A percentile compares a stretch with the other conserved stretches of the same genome.
phyloP scores from a whole-genome alignment of 2,329 filamentous ascomycete species.

The Ceratocystis huliohia region DNA sequence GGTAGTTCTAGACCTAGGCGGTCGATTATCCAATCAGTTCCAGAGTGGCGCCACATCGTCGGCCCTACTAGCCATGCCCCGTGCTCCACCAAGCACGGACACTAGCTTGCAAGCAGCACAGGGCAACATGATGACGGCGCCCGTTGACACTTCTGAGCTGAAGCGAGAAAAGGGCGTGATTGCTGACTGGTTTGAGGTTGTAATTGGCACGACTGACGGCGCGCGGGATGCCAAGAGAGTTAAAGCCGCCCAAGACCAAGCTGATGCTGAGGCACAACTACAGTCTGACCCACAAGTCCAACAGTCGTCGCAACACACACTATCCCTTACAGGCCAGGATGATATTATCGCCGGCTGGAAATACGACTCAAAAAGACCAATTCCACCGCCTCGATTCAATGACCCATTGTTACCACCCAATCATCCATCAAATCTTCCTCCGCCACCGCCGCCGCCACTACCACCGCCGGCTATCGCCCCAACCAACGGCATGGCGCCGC shows the following conservation, averaged over 20 bases:
- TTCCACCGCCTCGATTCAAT: constrained; percentile 14
- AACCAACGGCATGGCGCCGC: constrained; percentile 46
- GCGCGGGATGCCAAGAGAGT: constrained; percentile 27
- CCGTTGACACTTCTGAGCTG: constrained; percentile 77
- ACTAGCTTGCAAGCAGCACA: constrained; percentile 35
- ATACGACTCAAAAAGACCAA: constrained; percentile 16
- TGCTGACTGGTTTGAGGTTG: constrained; percentile 69
- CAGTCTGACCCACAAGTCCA: constrained; percentile 12
- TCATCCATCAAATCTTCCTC: constrained; percentile 18
- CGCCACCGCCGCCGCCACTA: constrained; percentile 23
- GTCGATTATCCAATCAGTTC: constrained; percentile 62
- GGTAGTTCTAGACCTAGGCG: constrained; percentile 82
- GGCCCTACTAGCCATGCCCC: constrained; percentile 29
- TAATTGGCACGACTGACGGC: constrained; percentile 77
- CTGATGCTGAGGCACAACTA: constrained; percentile 1
- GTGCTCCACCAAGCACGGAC: constrained; percentile 28
- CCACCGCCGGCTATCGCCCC: constrained; percentile 28
- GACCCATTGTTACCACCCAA: constrained; percentile 14
- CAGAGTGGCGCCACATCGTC: constrained; percentile 47
- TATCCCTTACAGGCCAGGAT: constrained; percentile 28
- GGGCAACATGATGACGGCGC: constrained; percentile 45
- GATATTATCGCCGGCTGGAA: constrained; percentile 22
- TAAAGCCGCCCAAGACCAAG: constrained; percentile 22
- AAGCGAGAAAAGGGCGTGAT: constrained; percentile 87
- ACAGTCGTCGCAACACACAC: constrained; percentile 17